A percentile compares a stretch with the other conserved stretches of the same genome.
phyloP scores from a whole-genome alignment of 352 stramenopile species.

The Phytophthora hibernalis region DNA sequence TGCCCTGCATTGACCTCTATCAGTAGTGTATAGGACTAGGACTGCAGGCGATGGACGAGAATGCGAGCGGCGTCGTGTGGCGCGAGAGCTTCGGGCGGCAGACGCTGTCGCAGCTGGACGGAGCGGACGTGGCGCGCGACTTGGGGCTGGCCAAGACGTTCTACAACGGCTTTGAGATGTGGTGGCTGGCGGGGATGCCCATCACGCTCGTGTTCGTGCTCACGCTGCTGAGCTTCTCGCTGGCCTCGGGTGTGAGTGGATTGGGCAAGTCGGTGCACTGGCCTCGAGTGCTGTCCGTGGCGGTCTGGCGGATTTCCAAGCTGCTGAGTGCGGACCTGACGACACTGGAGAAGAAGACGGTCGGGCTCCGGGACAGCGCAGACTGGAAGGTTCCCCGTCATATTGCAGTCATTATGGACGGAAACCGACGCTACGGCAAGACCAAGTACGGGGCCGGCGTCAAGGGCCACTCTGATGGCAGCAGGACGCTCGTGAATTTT shows the following conservation, averaged over 20 bases:
- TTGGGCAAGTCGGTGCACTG: conserved; percentile 53
- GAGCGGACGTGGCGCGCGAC: conserved; percentile 29
- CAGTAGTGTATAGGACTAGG: too few species aligned
- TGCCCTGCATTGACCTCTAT: not conserved
- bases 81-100: conserved; percentile 62
- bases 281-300: conserved; percentile 24
- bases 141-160: conserved; percentile 55
- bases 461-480: conserved; percentile 95
- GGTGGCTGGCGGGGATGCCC: conserved; percentile 86
- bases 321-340: conserved; percentile 20
- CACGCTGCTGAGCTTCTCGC: conserved; percentile 77
- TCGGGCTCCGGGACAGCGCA: conserved; percentile 2
- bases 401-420: conserved; percentile 97
- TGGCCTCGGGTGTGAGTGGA: conserved; percentile 61
- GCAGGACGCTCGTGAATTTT: conserved; percentile 95
- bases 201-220: conserved; percentile 75
- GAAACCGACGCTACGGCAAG: conserved; percentile 95
- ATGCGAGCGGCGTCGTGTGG: conserved; percentile 61
- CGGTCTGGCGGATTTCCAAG: conserved; percentile 12
- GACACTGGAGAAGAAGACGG: conserved; percentile 17
- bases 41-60: conserved; percentile 66
- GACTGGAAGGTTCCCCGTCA: conserved; percentile 76
- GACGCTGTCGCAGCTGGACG: conserved; percentile 60
- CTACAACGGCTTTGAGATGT: conserved; percentile 89
- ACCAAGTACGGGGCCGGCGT: conserved; percentile 76